Evolutionary conservation across 73 alveolate genomes (phyloP), one percentile per base, ranked within the genome.

Genomic region (Stentor coeruleus): DNA sequence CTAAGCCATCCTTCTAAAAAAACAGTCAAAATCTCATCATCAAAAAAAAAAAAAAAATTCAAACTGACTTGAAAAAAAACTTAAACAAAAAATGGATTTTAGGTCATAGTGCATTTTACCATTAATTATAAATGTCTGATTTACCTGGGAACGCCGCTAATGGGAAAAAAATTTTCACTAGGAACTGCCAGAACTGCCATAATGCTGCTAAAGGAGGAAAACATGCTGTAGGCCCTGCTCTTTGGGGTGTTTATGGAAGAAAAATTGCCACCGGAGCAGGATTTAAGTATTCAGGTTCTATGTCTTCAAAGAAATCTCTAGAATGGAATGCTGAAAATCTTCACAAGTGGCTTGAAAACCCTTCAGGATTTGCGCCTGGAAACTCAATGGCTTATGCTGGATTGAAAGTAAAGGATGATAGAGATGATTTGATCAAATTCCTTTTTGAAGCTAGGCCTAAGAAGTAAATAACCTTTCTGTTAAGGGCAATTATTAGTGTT

Each of bases 301-400:
- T 55, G 20, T 55, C 72, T 15, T 15, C 72, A 15, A 55, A 55
- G 72, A 55, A 55, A 55, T 15, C 26, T 15, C 26, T 15, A 15
- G 20, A 55, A 55, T 55, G 72, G 72, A n/a, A 55, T 55, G 72
- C 72, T 55, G 72, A 55, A 55, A 55, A 55, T 15, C 72, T 55
- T 55, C 72, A 55, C n/a, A n/a, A 15, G 15, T 55, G 72, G 72
- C 15, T 55, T 55, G 20, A n/a, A 15, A 55, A 55, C n/a, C 72
- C 72, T 15, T 15, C 26, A 55, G 15, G 26, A 55, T 55, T 55
- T 55, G 20, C 26, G 15, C 26, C 72, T 55, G 72, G 72, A 55
- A 55, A 15, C n/a, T 55, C 72, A 15, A 55, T 55, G 72, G 72
- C 72, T 15, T 55, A 15, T 55, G 72, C 72, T 55, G 72, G 72